Evolutionary conservation across 441 rosid genomes (phyloP).

Genomic region (Populus trichocarpa): DNA sequence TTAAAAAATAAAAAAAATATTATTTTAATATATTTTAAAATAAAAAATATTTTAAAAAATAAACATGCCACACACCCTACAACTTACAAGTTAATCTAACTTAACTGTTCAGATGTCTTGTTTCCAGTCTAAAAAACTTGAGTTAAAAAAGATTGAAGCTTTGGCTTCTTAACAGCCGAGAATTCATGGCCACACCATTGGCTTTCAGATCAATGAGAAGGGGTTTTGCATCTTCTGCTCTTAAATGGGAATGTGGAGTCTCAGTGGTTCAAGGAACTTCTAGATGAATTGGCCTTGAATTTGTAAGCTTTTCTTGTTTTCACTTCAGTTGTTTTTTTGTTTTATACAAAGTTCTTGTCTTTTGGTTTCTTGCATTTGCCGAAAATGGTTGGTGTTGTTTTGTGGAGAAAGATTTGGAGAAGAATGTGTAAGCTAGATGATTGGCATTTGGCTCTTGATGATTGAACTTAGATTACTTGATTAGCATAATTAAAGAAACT

Average conservation of each 20-base stretch:
- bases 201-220: conserved; percentile 26
- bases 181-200: conserved; percentile 15
- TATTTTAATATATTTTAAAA: no score
- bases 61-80: no score
- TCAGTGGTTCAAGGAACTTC: conserved; percentile 93
- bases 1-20: no score
- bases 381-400: neutral
- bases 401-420: neutral
- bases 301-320: conserved; percentile 42
- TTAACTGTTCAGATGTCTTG: neutral
- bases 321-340: neutral
- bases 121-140: neutral
- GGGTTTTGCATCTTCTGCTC: conserved; percentile 32
- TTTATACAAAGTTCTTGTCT: neutral
- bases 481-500: neutral
- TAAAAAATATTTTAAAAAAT: no score
- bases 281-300: conserved; percentile 85
- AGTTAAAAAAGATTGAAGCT: conserved; percentile 17
- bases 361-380: neutral
- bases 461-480: neutral
- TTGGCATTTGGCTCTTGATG: neutral
- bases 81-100: neutral
- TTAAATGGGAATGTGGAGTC: conserved; percentile 67
- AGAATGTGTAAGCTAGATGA: neutral
- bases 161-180: conserved; percentile 2